These are phyloP conservation scores for Cercospora nicotianae DNA, from an alignment of 2,329 filamentous ascomycete species.

Conservation along the genomic window DNA sequence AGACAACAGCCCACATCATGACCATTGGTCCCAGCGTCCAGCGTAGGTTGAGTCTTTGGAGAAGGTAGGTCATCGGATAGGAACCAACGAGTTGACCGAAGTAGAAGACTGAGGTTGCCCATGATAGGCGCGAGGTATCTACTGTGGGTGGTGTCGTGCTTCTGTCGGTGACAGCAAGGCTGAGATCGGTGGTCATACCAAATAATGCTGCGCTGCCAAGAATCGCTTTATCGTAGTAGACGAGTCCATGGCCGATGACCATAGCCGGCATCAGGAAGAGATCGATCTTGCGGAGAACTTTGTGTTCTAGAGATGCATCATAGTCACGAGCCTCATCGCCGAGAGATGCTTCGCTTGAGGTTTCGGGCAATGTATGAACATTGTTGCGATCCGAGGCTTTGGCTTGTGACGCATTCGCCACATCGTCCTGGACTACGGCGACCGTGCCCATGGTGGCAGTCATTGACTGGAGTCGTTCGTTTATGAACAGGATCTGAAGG, in stretches of 20 bases:
- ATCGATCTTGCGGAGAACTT: slow-evolving; percentile 7
- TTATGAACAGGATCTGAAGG: neutral
- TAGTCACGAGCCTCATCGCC: slow-evolving; percentile 1
- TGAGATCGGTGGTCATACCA: slow-evolving; percentile 4
- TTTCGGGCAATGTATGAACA: neutral
- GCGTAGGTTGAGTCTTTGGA: slow-evolving; percentile 46
- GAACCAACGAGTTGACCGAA: slow-evolving; percentile 49
- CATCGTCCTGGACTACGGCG: neutral
- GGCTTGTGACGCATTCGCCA: neutral
- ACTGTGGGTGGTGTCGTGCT: neutral
- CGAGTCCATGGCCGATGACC: slow-evolving; percentile 1
- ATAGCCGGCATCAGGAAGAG: slow-evolving; percentile 3
- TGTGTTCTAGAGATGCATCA: neutral
- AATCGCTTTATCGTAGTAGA: slow-evolving; percentile 4
- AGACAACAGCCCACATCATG: neutral
- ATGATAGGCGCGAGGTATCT: slow-evolving; percentile 1
- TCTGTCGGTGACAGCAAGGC: neutral
- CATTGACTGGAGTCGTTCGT: too few relatives aligned
- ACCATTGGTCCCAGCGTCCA: slow-evolving; percentile 39
- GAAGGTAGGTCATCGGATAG: slow-evolving; percentile 43
- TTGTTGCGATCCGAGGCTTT: neutral
- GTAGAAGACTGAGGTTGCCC: slow-evolving; percentile 45
- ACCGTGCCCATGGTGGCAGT: neutral
- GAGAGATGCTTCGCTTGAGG: neutral
- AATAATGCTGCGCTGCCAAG: slow-evolving; percentile 6